A percentile compares a stretch with the other conserved stretches of the same genome.
Evolutionary conservation across 306 rosid species (phyloP).

Genomic region (Chamaecrista fasciculata): DNA sequence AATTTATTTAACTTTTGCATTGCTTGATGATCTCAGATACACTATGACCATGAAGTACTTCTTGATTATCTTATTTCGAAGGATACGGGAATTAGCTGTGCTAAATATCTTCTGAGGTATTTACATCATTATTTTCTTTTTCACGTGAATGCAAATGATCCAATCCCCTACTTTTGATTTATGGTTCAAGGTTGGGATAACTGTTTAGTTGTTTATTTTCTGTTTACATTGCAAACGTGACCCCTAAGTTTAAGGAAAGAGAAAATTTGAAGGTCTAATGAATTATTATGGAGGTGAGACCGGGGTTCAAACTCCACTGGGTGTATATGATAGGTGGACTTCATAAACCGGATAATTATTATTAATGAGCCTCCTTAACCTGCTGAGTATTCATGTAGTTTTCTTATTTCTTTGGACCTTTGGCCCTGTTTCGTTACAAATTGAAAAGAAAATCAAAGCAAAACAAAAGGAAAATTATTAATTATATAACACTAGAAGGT

Average conservation of each 20-base stretch:
- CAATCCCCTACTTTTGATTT: slow-evolving; percentile 1
- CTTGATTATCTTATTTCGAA: slow-evolving; percentile 90
- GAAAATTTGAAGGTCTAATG: not conserved
- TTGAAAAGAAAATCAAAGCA: not conserved
- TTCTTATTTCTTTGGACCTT: not conserved
- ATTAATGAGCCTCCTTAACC: not conserved
- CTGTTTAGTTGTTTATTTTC: not conserved
- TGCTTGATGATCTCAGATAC: slow-evolving; percentile 59
- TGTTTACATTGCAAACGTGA: slow-evolving; percentile 11
- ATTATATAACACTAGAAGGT: not conserved
- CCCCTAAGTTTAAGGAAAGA: not conserved
- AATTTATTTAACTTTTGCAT: slow-evolving; percentile 10
- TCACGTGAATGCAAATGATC: not conserved
- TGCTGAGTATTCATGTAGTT: not conserved
- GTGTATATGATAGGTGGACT: slow-evolving; percentile 14
- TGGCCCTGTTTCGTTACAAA: not conserved
- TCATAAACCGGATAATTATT: not conserved
- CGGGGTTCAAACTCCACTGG: slow-evolving; percentile 17
- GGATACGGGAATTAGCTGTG: slow-evolving; percentile 80
- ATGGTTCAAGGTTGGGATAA: slow-evolving; percentile 9
- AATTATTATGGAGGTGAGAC: not conserved
- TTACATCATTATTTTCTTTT: not conserved
- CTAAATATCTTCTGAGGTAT: slow-evolving; percentile 81
- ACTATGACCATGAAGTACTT: slow-evolving; percentile 89
- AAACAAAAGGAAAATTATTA: not conserved